A percentile compares a stretch with the other conserved stretches of the same genome.
Evolutionary conservation across 768 basidiomycete genomes (phyloP).

Genomic region (Termitomyces bulborhizus): DNA sequence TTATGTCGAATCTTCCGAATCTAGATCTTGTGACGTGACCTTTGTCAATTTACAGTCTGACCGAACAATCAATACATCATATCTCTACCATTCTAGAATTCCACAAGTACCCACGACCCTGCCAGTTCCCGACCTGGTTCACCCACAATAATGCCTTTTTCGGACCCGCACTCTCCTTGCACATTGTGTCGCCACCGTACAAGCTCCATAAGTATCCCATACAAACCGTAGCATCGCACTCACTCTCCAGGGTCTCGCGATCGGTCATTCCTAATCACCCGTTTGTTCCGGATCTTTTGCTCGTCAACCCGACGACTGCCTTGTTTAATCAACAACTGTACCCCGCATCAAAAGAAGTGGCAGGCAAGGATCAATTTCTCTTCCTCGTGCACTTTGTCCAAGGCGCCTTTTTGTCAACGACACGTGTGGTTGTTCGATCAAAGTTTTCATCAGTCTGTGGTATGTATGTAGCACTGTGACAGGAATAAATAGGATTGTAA

Average conservation of each 20-base stretch:
- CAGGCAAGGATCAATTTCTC: not conserved
- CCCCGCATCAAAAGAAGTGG: not conserved
- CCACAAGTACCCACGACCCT: conserved; percentile 22
- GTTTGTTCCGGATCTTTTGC: conserved; percentile 1
- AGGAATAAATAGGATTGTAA: not conserved
- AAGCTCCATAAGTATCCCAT: no score
- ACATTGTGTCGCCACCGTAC: no score
- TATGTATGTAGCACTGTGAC: not conserved
- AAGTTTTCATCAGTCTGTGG: no score
- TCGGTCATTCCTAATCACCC: not conserved
- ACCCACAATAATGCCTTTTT: conserved; percentile 4
- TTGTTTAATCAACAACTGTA: not conserved
- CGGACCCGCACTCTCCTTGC: not conserved
- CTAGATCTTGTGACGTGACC: conserved; percentile 30
- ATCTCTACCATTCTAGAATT: conserved; percentile 22
- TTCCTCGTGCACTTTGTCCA: not conserved
- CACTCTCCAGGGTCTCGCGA: not conserved
- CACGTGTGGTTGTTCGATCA: not conserved
- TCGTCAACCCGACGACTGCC: not conserved
- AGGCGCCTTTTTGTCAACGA: not conserved
- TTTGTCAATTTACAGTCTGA: conserved; percentile 16
- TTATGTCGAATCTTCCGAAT: conserved; percentile 19
- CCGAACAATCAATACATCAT: conserved; percentile 25
- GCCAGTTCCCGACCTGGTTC: conserved; percentile 15
- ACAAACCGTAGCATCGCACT: no score